Evolutionary conservation across 805 yeast species (phyloP).

Genomic region (Saccharomyces mikatae): DNA sequence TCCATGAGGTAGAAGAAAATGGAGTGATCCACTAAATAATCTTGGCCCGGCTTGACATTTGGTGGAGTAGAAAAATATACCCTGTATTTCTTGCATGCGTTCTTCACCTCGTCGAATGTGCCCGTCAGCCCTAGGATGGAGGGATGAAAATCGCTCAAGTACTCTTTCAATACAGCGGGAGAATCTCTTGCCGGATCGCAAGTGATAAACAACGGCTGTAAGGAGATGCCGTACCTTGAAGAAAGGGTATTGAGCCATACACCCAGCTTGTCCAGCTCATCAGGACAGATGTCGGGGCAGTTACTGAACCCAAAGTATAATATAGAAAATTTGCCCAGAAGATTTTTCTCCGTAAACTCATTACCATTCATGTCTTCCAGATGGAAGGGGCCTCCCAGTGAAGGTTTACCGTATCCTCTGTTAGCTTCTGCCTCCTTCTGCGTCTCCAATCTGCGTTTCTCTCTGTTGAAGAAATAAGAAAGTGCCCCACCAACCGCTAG

Average conservation of each 20-base stretch:
- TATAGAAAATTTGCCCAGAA: constrained; percentile 71
- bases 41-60: constrained; percentile 89
- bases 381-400: constrained; percentile 85
- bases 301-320: constrained; percentile 95
- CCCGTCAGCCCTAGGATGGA: constrained; percentile 89
- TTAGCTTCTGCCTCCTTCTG: constrained; percentile 78
- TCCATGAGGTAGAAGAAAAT: constrained; percentile 96
- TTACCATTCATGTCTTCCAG: constrained; percentile 65
- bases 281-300: constrained; percentile 98
- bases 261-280: constrained; percentile 89
- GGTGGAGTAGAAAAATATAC: constrained; percentile 98
- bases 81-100: constrained; percentile 78
- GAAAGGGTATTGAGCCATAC: constrained; percentile 53
- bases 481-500: constrained; percentile 62
- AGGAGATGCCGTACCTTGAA: constrained; percentile 45
- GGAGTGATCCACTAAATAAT: constrained; percentile 93
- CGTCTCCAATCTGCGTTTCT: constrained; percentile 65
- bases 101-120: constrained; percentile 73
- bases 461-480: constrained; percentile 63
- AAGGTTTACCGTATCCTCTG: constrained; percentile 84
- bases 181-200: constrained; percentile 96
- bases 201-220: constrained; percentile 87
- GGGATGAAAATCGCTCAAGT: constrained; percentile 83
- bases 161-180: constrained; percentile 76
- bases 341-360: constrained; percentile 65